Evolutionary conservation across 148 eudicot species (phyloP).

Genomic region (Heliamphora exappendiculata): DNA sequence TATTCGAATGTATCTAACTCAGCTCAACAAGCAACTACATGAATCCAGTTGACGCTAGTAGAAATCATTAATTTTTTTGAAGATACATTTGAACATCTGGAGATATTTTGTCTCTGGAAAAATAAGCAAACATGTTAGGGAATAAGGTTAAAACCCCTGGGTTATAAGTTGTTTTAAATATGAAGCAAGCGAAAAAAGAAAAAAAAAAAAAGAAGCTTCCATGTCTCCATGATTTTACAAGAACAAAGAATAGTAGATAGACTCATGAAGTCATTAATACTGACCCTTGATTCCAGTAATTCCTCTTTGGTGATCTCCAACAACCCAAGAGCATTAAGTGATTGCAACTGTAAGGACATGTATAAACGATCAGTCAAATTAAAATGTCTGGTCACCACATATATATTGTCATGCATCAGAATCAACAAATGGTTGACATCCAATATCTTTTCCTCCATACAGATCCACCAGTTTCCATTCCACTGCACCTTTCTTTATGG

Average conservation of each 20-base stretch:
- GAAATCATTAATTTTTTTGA: too few species aligned
- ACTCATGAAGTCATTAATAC: conserved; percentile 17
- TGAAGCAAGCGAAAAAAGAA: background rate
- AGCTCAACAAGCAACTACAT: too few species aligned
- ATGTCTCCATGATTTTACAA: background rate
- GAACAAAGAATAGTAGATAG: background rate
- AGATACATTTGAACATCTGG: too few species aligned
- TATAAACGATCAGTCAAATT: conserved; percentile 9
- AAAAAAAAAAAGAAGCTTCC: background rate
- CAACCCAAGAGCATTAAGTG: conserved; percentile 53
- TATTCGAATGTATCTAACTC: too few species aligned
- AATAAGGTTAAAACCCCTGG: background rate
- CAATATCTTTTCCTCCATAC: background rate
- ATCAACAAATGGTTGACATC: background rate
- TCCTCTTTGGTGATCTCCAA: conserved; percentile 52
- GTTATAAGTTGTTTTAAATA: background rate
- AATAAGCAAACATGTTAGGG: background rate
- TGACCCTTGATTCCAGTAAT: conserved; percentile 34
- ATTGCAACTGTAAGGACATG: conserved; percentile 60
- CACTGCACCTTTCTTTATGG: background rate
- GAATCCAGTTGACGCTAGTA: too few species aligned
- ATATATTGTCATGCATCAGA: background rate
- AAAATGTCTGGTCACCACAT: background rate
- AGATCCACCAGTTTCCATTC: background rate
- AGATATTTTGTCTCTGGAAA: background rate